A percentile compares a stretch with the other conserved stretches of the same genome.
phyloP scores from a whole-genome alignment of 768 basidiomycete species.

The Basidioascus undulatus region DNA sequence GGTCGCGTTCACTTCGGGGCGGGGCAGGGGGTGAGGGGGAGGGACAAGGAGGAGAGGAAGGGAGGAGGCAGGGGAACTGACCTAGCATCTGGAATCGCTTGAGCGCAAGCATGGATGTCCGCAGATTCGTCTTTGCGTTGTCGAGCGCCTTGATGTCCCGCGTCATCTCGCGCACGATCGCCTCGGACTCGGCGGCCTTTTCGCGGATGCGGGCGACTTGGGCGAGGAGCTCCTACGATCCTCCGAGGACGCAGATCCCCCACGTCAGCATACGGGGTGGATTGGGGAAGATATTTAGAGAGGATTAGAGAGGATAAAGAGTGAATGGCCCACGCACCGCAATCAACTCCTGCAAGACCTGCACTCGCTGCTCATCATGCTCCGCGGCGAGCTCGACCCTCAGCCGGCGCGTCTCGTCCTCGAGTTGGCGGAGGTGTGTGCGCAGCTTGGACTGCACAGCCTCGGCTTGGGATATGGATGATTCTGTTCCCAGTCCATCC shows the following conservation, averaged over 20 bases:
- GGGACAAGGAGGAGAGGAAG: no score
- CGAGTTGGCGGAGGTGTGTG: conserved; percentile 42
- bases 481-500: conserved; percentile 31
- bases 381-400: conserved; percentile 41
- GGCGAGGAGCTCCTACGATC: conserved; percentile 54
- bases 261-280: background rate
- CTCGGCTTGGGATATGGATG: conserved; percentile 45
- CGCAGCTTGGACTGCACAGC: conserved; percentile 41
- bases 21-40: background rate
- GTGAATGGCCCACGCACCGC: conserved; percentile 30
- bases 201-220: conserved; percentile 93
- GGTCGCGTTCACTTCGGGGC: conserved; percentile 8
- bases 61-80: conserved; percentile 23
- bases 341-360: conserved; percentile 83
- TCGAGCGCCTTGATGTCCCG: conserved; percentile 90
- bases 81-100: conserved; percentile 86
- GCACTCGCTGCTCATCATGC: conserved; percentile 75
- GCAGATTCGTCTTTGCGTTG: conserved; percentile 76
- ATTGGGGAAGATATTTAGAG: background rate
- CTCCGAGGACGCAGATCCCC: conserved; percentile 3
- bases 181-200: conserved; percentile 90
- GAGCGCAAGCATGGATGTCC: conserved; percentile 64
- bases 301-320: background rate
- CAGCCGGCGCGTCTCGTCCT: conserved; percentile 44
- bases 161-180: conserved; percentile 82